phyloP scores from a whole-genome alignment of 2,329 filamentous ascomycete species.

The Whalleya microplaca region DNA sequence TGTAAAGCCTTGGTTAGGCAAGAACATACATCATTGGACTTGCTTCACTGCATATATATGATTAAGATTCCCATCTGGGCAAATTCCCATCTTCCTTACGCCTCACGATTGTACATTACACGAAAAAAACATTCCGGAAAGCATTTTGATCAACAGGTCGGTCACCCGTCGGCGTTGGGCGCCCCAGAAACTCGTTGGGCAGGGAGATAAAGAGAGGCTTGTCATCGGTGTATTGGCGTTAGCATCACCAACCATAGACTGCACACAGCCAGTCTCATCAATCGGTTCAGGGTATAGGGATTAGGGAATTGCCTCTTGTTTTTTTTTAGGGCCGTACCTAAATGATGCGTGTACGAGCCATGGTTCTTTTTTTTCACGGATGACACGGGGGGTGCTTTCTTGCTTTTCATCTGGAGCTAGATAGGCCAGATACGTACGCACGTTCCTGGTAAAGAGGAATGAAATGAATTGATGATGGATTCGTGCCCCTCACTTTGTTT shows the following conservation, averaged over 20 bases:
- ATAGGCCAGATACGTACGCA: not conserved
- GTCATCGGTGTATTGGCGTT: not conserved
- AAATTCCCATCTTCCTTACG: slow-evolving; percentile 4
- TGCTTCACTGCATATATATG: slow-evolving; percentile 5
- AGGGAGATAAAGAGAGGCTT: not conserved
- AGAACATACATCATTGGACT: not conserved
- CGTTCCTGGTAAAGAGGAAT: not conserved
- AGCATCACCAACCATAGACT: not conserved
- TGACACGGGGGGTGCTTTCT: not conserved
- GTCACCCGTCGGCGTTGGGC: slow-evolving; percentile 29
- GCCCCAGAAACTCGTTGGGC: slow-evolving; percentile 13
- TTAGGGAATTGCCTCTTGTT: not conserved
- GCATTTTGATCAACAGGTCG: slow-evolving; percentile 18
- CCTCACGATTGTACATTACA: slow-evolving; percentile 22
- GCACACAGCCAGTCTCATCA: not conserved
- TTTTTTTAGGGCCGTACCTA: not conserved
- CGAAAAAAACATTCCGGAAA: slow-evolving; percentile 2
- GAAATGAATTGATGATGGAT: too few relatives aligned
- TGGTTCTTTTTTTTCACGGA: not conserved
- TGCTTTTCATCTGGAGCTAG: too few relatives aligned
- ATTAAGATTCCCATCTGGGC: slow-evolving; percentile 1
- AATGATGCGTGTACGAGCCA: not conserved
- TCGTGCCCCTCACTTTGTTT: too few relatives aligned
- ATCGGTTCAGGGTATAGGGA: not conserved
- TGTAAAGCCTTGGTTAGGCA: slow-evolving; percentile 49